These are phyloP conservation scores for Agastache rugosa DNA, from an alignment of 257 asterid genomes.

Conservation along the genomic window DNA sequence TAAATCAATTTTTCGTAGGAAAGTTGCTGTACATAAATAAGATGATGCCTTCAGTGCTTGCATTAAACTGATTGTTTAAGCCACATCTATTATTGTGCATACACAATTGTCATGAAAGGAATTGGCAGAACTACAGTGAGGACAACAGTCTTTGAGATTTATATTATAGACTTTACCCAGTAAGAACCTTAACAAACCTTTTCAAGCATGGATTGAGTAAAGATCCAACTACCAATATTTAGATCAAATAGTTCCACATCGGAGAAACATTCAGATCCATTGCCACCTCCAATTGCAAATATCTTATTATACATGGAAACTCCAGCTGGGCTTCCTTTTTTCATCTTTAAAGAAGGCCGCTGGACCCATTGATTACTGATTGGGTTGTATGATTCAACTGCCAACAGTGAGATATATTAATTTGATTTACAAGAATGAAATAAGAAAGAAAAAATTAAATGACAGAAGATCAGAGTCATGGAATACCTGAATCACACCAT, in stretches of 20 bases:
- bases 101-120: slow-evolving; percentile 7
- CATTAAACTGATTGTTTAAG: slow-evolving; percentile 10
- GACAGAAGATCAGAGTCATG: not conserved
- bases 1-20: not conserved
- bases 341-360: slow-evolving; percentile 56
- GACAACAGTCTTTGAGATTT: not conserved
- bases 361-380: slow-evolving; percentile 52
- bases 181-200: slow-evolving; percentile 51
- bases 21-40: not conserved
- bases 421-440: slow-evolving; percentile 24
- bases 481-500: slow-evolving; percentile 65
- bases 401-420: slow-evolving; percentile 35
- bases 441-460: slow-evolving; percentile 14
- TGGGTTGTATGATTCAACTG: slow-evolving; percentile 75
- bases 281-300: slow-evolving; percentile 73
- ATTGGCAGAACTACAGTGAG: not conserved
- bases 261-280: slow-evolving; percentile 59
- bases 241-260: slow-evolving; percentile 71
- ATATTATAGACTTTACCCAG: not conserved
- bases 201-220: slow-evolving; percentile 57
- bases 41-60: not conserved
- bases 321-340: slow-evolving; percentile 61
- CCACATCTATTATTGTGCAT: not conserved
- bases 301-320: slow-evolving; percentile 52
- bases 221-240: slow-evolving; percentile 62